Conservation (phyloP, 1,284 basidiomycete genomes). For the Pseudozyma thailandica region DNA sequence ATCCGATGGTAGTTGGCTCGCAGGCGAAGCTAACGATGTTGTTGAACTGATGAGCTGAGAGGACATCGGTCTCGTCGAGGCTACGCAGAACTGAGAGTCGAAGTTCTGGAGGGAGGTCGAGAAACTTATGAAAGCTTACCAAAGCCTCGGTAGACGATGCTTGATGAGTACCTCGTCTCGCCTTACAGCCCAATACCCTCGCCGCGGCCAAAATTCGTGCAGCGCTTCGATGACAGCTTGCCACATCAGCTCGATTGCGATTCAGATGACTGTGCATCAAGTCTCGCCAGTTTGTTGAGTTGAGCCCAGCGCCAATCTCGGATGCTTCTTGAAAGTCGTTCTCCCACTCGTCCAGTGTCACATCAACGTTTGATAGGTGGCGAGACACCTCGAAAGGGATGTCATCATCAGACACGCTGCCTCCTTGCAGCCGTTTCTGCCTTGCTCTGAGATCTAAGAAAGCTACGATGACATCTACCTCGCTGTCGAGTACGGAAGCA, state of each 20-base stretch:
- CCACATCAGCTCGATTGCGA: background rate
- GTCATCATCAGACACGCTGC: background rate
- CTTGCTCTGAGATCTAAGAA: constrained; percentile 16
- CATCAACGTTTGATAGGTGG: constrained; percentile 7
- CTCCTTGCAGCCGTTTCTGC: background rate
- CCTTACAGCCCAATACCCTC: constrained; percentile 22
- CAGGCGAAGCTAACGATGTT: constrained; percentile 39
- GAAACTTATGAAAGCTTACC: constrained; percentile 19
- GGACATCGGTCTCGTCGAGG: constrained; percentile 7
- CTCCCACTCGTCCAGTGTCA: constrained; percentile 22
- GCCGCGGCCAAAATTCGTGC: constrained; percentile 9
- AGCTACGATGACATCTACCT: constrained; percentile 14
- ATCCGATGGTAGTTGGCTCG: constrained; percentile 40
- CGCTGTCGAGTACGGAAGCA: constrained; percentile 4
- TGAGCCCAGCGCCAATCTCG: constrained; percentile 11
- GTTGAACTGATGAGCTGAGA: constrained; percentile 27
- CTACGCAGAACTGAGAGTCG: constrained; percentile 27
- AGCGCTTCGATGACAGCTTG: constrained; percentile 11
- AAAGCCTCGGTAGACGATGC: background rate
- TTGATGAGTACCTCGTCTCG: background rate
- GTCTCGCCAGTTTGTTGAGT: background rate
- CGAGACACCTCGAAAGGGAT: constrained; percentile 17
- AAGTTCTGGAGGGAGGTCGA: constrained; percentile 36
- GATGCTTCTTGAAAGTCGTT: constrained; percentile 29
- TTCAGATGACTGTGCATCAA: background rate